Evolutionary conservation across 2,329 filamentous ascomycete species (phyloP).

Genomic region (Alternaria arborescens): DNA sequence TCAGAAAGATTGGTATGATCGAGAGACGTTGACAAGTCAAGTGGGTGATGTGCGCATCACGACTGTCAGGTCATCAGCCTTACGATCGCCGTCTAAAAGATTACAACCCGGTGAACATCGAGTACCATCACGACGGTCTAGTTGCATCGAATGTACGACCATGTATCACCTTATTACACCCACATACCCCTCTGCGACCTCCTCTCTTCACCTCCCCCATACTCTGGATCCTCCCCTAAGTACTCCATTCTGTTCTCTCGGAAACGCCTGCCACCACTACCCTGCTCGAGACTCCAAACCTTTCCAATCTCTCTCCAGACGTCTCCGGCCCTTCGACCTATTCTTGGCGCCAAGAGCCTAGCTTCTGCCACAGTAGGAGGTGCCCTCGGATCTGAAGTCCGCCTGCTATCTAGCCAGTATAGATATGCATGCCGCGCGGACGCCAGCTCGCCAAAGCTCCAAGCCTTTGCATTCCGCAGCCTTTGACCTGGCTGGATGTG

Average conservation of each 20-base stretch:
- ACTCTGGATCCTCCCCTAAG: slow-evolving; percentile 20
- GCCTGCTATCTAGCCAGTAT: slow-evolving; percentile 25
- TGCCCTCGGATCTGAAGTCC: slow-evolving; percentile 12
- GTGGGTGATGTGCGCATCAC: background rate
- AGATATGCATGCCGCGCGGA: slow-evolving; percentile 26
- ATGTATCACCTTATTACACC: background rate
- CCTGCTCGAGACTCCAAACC: slow-evolving; percentile 25
- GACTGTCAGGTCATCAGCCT: accelerated
- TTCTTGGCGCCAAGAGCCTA: slow-evolving; percentile 11
- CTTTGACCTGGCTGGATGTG: slow-evolving; percentile 6
- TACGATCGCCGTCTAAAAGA: background rate
- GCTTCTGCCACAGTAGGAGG: slow-evolving; percentile 19
- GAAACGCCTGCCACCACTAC: slow-evolving; percentile 3
- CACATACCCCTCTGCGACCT: slow-evolving; percentile 16
- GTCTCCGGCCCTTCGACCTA: slow-evolving; percentile 16
- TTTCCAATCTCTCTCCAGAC: slow-evolving; percentile 24
- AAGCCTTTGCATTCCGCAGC: background rate
- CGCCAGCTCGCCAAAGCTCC: slow-evolving; percentile 23
- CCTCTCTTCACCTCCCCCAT: background rate
- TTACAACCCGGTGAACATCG: background rate
- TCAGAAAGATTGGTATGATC: background rate
- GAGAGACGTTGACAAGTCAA: background rate
- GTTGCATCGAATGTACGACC: background rate
- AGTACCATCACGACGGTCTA: background rate
- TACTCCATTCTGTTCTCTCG: slow-evolving; percentile 16